Conservation (phyloP, 306 rosid genomes). For the Aeschynomene evenia region DNA sequence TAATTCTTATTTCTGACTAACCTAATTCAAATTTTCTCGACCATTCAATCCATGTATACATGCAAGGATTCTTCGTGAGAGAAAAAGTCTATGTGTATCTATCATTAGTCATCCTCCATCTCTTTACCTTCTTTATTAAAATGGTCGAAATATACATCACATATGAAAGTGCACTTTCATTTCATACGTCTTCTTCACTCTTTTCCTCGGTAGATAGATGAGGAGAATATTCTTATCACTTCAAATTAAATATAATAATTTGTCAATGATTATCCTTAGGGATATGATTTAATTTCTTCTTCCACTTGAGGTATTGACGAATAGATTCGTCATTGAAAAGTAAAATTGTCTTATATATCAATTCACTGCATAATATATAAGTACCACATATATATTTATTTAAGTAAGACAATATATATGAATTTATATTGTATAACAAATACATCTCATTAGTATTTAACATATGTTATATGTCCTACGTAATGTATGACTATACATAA, state of each 20-base stretch:
- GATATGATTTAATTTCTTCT: neutral
- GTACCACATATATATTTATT: neutral
- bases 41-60: neutral
- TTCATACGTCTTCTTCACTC: neutral
- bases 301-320: neutral
- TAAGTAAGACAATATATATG: too few species aligned
- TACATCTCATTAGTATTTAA: too few species aligned
- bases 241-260: neutral
- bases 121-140: neutral
- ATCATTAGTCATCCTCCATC: neutral
- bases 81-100: neutral
- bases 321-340: neutral
- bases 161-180: neutral
- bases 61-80: neutral
- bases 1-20: neutral
- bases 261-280: neutral
- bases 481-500: too few species aligned
- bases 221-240: conserved; percentile 3
- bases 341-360: neutral
- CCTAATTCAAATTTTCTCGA: neutral
- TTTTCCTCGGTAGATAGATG: neutral
- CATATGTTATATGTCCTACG: too few species aligned
- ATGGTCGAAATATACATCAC: neutral
- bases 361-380: neutral
- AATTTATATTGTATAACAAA: too few species aligned